These are phyloP conservation scores for Echria macrotheca DNA, from an alignment of 495 filamentous ascomycete species.

Conservation along the genomic window DNA sequence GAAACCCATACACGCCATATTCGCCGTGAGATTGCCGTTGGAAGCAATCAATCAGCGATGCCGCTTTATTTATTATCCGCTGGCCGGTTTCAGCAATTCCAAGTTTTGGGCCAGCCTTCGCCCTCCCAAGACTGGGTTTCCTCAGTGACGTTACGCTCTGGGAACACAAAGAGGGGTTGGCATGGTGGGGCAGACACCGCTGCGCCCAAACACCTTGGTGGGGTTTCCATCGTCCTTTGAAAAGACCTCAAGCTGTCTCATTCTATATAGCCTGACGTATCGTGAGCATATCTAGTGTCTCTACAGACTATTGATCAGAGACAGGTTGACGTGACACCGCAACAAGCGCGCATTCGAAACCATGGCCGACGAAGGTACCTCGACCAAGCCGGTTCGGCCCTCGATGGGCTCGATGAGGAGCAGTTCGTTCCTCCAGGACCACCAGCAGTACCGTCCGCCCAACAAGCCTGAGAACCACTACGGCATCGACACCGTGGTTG, in stretches of 20 bases:
- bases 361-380: conserved; percentile 33
- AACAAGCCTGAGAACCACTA: conserved; percentile 46
- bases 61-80: background rate
- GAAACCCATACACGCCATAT: too few relatives aligned
- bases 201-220: background rate
- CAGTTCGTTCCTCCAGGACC: conserved; percentile 64
- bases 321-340: background rate
- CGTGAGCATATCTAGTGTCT: background rate
- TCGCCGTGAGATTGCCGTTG: too few relatives aligned
- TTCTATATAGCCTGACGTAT: too few relatives aligned
- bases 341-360: background rate
- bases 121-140: background rate
- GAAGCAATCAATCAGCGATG: background rate
- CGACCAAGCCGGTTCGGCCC: conserved; percentile 34
- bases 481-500: conserved; percentile 51
- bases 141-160: conserved; percentile 2
- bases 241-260: background rate
- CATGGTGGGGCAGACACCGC: background rate
- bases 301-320: background rate
- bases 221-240: background rate
- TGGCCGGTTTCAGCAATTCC: background rate
- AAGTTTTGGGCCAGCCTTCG: background rate
- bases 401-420: conserved; percentile 52
- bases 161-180: conserved; percentile 2
- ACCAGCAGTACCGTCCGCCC: conserved; percentile 68